Base-by-base conservation (phyloP, 257 asterid species). In the Plantago elongata region DNA sequence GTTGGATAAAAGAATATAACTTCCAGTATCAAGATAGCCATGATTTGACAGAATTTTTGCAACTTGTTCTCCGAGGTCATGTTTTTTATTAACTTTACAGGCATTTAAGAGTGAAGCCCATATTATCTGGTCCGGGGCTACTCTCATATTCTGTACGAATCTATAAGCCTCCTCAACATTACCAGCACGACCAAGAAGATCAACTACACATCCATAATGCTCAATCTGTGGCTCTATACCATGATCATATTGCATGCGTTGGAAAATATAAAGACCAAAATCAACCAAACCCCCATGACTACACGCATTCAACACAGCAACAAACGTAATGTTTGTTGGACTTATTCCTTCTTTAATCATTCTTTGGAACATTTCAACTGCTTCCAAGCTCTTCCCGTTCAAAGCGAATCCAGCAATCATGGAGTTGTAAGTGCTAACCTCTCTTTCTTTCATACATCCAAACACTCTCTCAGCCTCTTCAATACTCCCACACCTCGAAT, bases 191-290 rank as follows among this genome's bases (percentile, higher is more conserved):
- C 90, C 82, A 47, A 81, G 71, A 63, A 81, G 83, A 76, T 81
- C 90, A 45, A 81, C 85, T 65, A 83, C 46, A 69, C 90, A 81
- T 40, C 87, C 87, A 3, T 74, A 78, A 68, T 84, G 87, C 70
- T 81, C 87, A 18, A 78, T 62, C 58, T 68, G 68, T 11, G 79
- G 82, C 69, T 76, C 77, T 9, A 78, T 49, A 27, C 65, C 56
- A 34, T 78, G 57, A 1, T 71, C 69, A 4, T 3, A 49, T 56
- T 62, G 56, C 90, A 84, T 78, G 38, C 76, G 62, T 10, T 49
- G 54, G 56, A 79, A 80, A 60, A 77, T 65, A 60, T 79, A 66
- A 18, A 68, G 54, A 50, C 84, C 86, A 22, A 50, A 7, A 55
- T 73, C 82, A 43, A 75, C 78, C 59, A 80, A 64, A 11, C 84